Percentiles rank a stretch among this genome's conserved stretches.
These are phyloP conservation scores for Francoa sonchifolia DNA, from an alignment of 441 rosid genomes.

Conservation along the genomic window DNA sequence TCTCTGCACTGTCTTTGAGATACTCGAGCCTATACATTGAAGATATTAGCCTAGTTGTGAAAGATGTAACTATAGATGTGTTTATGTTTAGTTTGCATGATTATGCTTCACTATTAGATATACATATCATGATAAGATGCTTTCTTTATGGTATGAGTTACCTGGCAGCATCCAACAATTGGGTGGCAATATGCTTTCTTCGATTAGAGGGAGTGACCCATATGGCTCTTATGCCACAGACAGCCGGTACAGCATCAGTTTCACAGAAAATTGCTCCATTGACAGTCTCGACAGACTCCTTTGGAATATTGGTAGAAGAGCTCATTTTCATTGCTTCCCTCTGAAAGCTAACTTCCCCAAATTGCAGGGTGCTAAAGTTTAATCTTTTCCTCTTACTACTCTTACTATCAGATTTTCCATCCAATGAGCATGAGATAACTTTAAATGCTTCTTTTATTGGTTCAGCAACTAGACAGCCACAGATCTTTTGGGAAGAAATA, in stretches of 20 bases:
- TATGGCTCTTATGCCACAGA: constrained; percentile 75
- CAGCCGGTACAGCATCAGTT: constrained; percentile 36
- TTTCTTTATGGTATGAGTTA: too few species aligned
- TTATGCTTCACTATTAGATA: too few species aligned
- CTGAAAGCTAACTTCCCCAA: constrained; percentile 46
- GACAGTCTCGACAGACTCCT: constrained; percentile 12
- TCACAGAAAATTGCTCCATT: constrained; percentile 43
- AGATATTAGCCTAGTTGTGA: too few species aligned
- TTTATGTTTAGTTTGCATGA: too few species aligned
- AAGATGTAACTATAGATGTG: too few species aligned
- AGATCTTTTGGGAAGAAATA: constrained; percentile 40
- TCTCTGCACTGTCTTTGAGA: too few species aligned
- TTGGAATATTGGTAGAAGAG: constrained; percentile 13
- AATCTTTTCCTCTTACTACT: constrained; percentile 20
- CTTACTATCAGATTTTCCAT: constrained; percentile 10
- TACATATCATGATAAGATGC: too few species aligned
- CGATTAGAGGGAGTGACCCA: constrained; percentile 83
- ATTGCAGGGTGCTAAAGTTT: constrained; percentile 36
- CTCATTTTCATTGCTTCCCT: constrained; percentile 41
- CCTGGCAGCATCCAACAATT: constrained; percentile 67
- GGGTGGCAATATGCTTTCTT: constrained; percentile 61
- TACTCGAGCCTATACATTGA: too few species aligned
- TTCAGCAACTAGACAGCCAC: constrained; percentile 64
- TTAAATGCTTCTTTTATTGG: constrained; percentile 70
- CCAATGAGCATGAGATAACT: constrained; percentile 27